phyloP scores from a whole-genome alignment of 805 yeast species.

The Lachancea mirantina region DNA sequence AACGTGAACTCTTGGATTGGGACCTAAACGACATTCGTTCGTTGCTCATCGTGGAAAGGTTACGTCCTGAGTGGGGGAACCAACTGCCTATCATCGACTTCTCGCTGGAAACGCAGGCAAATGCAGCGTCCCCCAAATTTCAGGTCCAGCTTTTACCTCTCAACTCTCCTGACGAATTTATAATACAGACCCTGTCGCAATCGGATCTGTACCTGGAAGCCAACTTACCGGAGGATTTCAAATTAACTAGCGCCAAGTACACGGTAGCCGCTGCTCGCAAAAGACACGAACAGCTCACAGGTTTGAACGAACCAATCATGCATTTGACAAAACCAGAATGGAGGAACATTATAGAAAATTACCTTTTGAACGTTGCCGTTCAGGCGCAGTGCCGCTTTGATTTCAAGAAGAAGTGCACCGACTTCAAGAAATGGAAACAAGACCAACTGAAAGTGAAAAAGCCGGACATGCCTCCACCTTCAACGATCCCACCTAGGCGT shows the following conservation, averaged over 20 bases:
- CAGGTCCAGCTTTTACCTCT: constrained; percentile 47
- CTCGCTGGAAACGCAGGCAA: constrained; percentile 8
- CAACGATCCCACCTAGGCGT: constrained; percentile 18
- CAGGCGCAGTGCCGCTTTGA: constrained; percentile 67
- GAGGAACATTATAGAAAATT: constrained; percentile 70
- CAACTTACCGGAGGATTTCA: constrained; percentile 45
- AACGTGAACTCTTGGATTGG: constrained; percentile 62
- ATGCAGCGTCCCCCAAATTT: constrained; percentile 28
- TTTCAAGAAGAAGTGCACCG: constrained; percentile 46
- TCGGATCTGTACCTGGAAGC: constrained; percentile 65
- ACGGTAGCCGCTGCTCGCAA: constrained; percentile 52
- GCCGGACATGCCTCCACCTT: constrained; percentile 33
- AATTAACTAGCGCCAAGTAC: constrained; percentile 52
- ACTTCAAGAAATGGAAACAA: constrained; percentile 37
- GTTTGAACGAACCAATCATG: constrained; percentile 24
- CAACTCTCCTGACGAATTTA: constrained; percentile 40
- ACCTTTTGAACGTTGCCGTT: constrained; percentile 53
- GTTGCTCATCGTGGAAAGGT: constrained; percentile 44
- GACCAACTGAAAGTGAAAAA: constrained; percentile 22
- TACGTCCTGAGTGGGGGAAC: constrained; percentile 50
- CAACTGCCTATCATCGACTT: constrained; percentile 39
- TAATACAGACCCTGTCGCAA: constrained; percentile 42
- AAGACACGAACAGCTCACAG: constrained; percentile 36
- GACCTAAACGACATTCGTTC: constrained; percentile 63
- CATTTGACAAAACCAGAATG: constrained; percentile 52